phyloP scores from a whole-genome alignment of 2,329 filamentous ascomycete genomes.

The Colletotrichum tanaceti region DNA sequence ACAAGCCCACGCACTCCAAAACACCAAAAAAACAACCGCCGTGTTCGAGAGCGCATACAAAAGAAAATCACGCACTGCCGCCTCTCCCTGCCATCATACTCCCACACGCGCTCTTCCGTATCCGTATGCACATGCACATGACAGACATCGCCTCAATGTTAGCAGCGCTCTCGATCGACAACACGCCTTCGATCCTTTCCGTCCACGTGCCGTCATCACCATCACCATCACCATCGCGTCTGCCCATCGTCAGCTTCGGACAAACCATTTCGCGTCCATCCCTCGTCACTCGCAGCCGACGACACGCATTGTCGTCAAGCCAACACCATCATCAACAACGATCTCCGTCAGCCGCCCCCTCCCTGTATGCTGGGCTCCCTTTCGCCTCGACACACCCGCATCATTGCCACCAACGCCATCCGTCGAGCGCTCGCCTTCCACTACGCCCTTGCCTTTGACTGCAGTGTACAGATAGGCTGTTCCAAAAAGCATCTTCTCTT shows the following conservation, averaged over 20 bases:
- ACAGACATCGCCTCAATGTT: too few relatives aligned
- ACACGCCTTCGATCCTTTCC: too few relatives aligned
- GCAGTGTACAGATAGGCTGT: not conserved
- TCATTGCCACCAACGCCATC: not conserved
- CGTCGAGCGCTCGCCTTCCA: not conserved
- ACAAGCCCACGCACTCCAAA: not conserved
- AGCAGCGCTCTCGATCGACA: too few relatives aligned
- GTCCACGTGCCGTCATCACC: too few relatives aligned
- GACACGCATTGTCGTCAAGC: not conserved
- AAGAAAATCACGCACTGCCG: slow-evolving; percentile 3
- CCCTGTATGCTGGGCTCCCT: not conserved
- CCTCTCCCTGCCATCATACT: too few relatives aligned
- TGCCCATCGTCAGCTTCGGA: not conserved
- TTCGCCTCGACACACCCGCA: not conserved
- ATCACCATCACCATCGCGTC: not conserved
- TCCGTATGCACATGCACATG: too few relatives aligned
- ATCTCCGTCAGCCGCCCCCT: not conserved
- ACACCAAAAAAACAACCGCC: not conserved
- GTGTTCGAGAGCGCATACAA: slow-evolving; percentile 3
- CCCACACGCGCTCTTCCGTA: too few relatives aligned
- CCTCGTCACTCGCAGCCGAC: not conserved
- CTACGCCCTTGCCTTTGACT: not conserved
- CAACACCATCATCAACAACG: not conserved
- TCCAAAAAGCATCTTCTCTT: not conserved
- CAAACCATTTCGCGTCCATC: not conserved